Evolutionary conservation across 73 alveolate genomes (phyloP), one percentile per base, ranked within the genome.

Genomic region (Paramecium octaurelia): DNA sequence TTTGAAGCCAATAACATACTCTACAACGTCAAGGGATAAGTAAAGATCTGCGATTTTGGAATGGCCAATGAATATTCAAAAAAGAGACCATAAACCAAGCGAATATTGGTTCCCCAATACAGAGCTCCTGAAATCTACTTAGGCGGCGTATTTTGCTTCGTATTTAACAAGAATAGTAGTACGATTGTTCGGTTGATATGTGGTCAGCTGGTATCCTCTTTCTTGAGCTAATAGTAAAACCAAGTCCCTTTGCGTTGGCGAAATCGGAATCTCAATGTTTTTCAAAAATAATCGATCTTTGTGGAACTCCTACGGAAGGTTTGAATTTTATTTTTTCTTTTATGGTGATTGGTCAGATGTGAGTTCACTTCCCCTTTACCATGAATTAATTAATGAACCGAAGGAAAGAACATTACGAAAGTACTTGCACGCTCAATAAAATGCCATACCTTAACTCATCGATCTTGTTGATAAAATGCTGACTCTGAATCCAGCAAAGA

Each of bases 251-350:
- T 64, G 7, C 44, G 48, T 24, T 80, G 16, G 42, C 91, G 14
- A 80, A 44, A 23, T 80, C 91, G 4, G 91, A 80, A 46, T 21
- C 76, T 24, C 75, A 80, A 46, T 44, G 70, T 43, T 80, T 80
- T 48, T 24, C 8, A 12, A 40, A 42, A 48, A 80, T 80, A 10
- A 42, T 24, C 6, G 73, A 80, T 24, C 57, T 80, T 21, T 80
- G 91, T 80, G 91, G 91, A 21, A 80, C 91, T 24, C 91, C 91
- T n/a, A 2, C 8, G 2, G 91, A 80, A 80, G 87, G 87, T 73
- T 73, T 11, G 84, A 64, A 64, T 64, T 31, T 64, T 64, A 64
- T 64, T 34, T 73, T 73, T 36, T 73, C 87, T 73, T 73, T 36
- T 73, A 73, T 73, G 70, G 35, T 43, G 57, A 80, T 80, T 80